A percentile compares a stretch with the other conserved stretches of the same genome.
Conservation (phyloP, 306 rosid genomes). For the Pueraria montana region DNA sequence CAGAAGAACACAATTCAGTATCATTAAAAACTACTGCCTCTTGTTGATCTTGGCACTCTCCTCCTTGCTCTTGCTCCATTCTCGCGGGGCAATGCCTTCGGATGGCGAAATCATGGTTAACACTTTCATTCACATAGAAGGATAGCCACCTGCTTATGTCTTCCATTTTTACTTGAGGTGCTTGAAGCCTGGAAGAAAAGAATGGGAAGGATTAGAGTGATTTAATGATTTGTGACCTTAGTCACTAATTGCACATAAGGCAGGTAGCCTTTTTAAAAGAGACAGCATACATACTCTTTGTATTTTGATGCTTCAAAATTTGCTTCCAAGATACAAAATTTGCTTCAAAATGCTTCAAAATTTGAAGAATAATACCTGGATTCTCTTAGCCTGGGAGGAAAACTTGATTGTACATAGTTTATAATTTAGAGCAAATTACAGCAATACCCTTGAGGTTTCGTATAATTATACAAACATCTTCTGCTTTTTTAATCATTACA, state of each 20-base stretch:
- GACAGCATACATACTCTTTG: background rate
- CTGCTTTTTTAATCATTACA: too few relatives aligned
- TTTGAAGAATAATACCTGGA: constrained; percentile 45
- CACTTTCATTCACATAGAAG: constrained; percentile 51
- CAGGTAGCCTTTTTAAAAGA: constrained; percentile 2
- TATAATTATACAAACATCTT: too few relatives aligned
- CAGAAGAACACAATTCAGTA: constrained; percentile 55
- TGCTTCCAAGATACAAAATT: background rate
- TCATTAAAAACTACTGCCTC: constrained; percentile 50
- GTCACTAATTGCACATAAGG: constrained; percentile 20
- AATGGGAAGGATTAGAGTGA: constrained; percentile 6
- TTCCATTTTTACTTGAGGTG: constrained; percentile 56
- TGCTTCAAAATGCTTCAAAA: constrained; percentile 24
- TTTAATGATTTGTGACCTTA: background rate
- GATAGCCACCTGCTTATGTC: constrained; percentile 59
- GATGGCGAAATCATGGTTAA: constrained; percentile 70
- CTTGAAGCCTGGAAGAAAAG: constrained; percentile 31
- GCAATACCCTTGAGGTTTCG: too few relatives aligned
- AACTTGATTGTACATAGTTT: constrained; percentile 3
- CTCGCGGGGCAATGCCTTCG: constrained; percentile 80
- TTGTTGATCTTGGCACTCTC: constrained; percentile 61
- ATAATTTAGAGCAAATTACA: too few relatives aligned
- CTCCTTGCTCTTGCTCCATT: constrained; percentile 70
- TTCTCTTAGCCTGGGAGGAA: constrained; percentile 28
- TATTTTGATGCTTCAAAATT: background rate